Base-by-base conservation (phyloP, 495 filamentous ascomycete genomes). In the Copromyces sp. region DNA sequence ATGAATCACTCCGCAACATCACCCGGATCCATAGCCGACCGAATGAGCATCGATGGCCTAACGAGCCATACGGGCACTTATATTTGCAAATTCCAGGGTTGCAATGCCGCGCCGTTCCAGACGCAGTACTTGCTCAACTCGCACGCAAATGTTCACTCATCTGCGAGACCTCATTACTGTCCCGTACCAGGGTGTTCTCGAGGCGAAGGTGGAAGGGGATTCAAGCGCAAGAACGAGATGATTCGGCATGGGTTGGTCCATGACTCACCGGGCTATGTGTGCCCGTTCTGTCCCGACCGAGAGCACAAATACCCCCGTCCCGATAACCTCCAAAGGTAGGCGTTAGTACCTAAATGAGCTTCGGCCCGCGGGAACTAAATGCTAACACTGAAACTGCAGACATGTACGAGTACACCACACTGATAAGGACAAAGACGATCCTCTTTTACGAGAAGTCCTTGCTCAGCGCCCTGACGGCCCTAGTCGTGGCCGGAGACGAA, bases 201-300 rank as follows among this genome's bases (percentile, higher is more conserved):
- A 40, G 90, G 88, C 8, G 87, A 93, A 74, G 92, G 92, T 16
- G 95, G 95, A 17, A 97, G 93, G 81, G 95, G 96, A 0, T 99
- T 99, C 86, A 99, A 99, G 81, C 89, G 96, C 47, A 98, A 99
- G 81, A 99, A 99, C 76, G 96, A 99, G 83, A 98, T 99, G 96
- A 97, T 98, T 73, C 88, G 95, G 24, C 95, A 99, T 83, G 94
- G 95, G 4, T 86, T 99, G 2, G 95, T 99, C 3, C 95, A 99
- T 77, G 90, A 94, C 72, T 97, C 94, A 9, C 95, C 95, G 12
- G 95, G 96, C 74, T 99, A 99, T 80, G 90, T 98, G 41, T 99
- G 96, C 81, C 95, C 95, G 2, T 98, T 98, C 79, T 99, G 95
- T 80, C 92, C 93, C 3, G 94, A 98, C 80, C 86, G 93, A 74